These are phyloP conservation scores for Thyridium curvatum DNA, from an alignment of 2,329 filamentous ascomycete species.

Conservation along the genomic window DNA sequence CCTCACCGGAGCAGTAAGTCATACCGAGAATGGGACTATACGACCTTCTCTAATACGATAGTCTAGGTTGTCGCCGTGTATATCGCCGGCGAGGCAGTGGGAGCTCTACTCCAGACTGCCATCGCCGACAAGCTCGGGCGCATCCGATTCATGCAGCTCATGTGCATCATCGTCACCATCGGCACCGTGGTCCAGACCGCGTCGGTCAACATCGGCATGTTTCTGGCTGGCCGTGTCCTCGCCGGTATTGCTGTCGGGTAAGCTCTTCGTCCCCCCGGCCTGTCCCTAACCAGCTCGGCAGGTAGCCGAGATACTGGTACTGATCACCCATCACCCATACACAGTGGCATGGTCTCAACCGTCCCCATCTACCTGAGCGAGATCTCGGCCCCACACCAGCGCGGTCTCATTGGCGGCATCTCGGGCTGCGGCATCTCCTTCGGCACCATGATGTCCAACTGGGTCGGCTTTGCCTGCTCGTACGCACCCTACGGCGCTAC, in stretches of 20 bases:
- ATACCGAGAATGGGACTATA: no score
- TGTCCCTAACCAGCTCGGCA: constrained; percentile 1
- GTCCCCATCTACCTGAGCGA: constrained; percentile 51
- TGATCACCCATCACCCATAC: no score
- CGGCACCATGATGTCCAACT: constrained; percentile 49
- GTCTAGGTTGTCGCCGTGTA: constrained; percentile 47
- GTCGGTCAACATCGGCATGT: constrained; percentile 46
- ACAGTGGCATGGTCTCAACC: constrained; percentile 39
- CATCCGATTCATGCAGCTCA: constrained; percentile 44
- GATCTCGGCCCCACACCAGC: constrained; percentile 37
- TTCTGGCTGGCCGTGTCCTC: constrained; percentile 39
- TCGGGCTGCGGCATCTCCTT: constrained; percentile 48
- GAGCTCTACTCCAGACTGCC: constrained; percentile 44
- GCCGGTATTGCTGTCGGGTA: constrained; percentile 39
- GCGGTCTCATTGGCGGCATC: constrained; percentile 49
- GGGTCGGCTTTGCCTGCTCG: constrained; percentile 48
- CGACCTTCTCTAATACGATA: constrained; percentile 18
- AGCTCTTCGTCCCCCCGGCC: constrained; percentile 9
- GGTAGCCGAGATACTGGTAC: no score
- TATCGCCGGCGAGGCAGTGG: constrained; percentile 50
- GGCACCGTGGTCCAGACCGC: constrained; percentile 47
- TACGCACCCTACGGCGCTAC: constrained; percentile 43
- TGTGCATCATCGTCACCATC: constrained; percentile 47
- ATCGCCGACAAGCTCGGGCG: constrained; percentile 45
- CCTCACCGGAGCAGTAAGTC: constrained; percentile 39